Evolutionary conservation across 1,284 basidiomycete species (phyloP).

Genomic region (Coniferiporia sulphurascens): DNA sequence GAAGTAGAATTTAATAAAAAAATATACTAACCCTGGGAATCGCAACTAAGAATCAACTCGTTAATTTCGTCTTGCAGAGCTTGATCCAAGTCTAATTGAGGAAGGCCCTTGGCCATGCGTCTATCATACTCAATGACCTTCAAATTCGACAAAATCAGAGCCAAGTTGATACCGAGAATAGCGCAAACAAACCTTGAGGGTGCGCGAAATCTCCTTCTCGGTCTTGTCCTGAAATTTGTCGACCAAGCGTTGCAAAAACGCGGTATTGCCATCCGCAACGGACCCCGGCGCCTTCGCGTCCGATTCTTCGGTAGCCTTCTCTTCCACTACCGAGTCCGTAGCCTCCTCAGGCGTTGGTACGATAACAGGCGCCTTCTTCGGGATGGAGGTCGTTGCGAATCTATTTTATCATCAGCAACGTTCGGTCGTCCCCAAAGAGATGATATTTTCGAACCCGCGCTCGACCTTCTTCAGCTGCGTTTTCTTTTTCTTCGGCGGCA

Average conservation of each 20-base stretch:
- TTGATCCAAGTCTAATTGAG: slow-evolving; percentile 62
- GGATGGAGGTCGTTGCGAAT: slow-evolving; percentile 86
- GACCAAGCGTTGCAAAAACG: slow-evolving; percentile 56
- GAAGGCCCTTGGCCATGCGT: slow-evolving; percentile 65
- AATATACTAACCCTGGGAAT: slow-evolving; percentile 34
- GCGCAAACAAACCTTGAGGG: slow-evolving; percentile 43
- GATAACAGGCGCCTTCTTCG: slow-evolving; percentile 61
- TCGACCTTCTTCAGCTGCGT: slow-evolving; percentile 71
- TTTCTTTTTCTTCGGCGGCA: slow-evolving; percentile 81
- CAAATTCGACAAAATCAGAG: neutral
- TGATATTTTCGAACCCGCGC: slow-evolving; percentile 40
- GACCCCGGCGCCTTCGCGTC: slow-evolving; percentile 26
- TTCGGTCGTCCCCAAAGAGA: neutral
- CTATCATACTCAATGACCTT: slow-evolving; percentile 80
- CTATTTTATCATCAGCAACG: neutral
- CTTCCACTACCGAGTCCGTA: slow-evolving; percentile 14
- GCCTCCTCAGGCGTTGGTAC: slow-evolving; percentile 23
- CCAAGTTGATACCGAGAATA: neutral
- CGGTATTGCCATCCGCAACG: slow-evolving; percentile 7
- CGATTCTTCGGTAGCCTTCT: slow-evolving; percentile 10
- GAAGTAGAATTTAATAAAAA: neutral
- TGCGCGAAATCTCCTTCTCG: slow-evolving; percentile 82
- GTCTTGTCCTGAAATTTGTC: slow-evolving; percentile 85
- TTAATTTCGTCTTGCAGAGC: slow-evolving; percentile 58
- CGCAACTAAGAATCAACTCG: slow-evolving; percentile 39